Conservation (phyloP, 257 asterid species). For the Fraxinus anomala region DNA sequence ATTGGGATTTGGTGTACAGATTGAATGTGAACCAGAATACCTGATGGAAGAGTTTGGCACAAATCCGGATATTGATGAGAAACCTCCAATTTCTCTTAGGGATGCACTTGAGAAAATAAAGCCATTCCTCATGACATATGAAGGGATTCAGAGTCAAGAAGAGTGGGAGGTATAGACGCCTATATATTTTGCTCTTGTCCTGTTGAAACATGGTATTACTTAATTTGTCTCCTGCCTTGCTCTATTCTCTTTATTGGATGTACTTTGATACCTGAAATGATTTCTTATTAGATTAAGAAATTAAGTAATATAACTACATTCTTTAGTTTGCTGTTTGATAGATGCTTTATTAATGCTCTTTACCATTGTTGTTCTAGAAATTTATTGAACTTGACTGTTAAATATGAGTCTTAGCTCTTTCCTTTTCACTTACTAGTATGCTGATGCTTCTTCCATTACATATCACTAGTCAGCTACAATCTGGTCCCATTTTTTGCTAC, state of each 20-base stretch:
- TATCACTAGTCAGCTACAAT: not conserved
- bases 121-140: conserved; percentile 81
- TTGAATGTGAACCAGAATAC: conserved; percentile 90
- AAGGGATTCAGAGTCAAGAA: conserved; percentile 74
- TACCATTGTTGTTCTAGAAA: not conserved
- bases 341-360: not conserved
- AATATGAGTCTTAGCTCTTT: not conserved
- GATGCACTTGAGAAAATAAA: conserved; percentile 90
- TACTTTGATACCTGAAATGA: not conserved
- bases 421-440: not conserved
- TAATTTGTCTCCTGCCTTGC: not conserved
- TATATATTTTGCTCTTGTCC: not conserved
- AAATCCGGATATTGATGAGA: conserved; percentile 90
- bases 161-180: conserved; percentile 87
- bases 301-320: not conserved
- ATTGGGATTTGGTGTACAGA: conserved; percentile 42
- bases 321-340: not conserved
- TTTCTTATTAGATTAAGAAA: not conserved
- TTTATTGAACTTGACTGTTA: not conserved
- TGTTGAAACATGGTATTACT: not conserved
- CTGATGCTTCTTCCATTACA: not conserved
- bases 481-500: not conserved
- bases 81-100: conserved; percentile 71
- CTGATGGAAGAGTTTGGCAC: conserved; percentile 75
- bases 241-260: not conserved